Percentiles rank a stretch among this genome's conserved stretches.
Conservation (phyloP, 2,329 filamentous ascomycete genomes). For the Dryadomyces sulphureus region DNA sequence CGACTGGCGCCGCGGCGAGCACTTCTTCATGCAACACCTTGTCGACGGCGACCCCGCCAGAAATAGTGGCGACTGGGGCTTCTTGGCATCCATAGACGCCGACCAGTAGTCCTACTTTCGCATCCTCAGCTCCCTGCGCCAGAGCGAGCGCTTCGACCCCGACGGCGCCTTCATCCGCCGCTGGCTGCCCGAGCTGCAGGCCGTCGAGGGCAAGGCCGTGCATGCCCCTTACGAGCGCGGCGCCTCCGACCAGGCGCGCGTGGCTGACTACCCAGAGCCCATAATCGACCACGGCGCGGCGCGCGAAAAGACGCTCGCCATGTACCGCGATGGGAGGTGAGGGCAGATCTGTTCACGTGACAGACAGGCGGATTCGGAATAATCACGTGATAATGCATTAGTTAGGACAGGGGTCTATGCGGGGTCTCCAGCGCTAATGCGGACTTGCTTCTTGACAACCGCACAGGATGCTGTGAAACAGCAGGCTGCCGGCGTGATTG, state of each 20-base stretch:
- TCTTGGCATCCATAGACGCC: slow-evolving; percentile 23
- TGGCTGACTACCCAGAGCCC: neutral
- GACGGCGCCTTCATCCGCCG: slow-evolving; percentile 66
- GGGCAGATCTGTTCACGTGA: neutral
- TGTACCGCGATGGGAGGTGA: neutral
- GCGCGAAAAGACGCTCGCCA: neutral
- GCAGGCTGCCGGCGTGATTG: neutral
- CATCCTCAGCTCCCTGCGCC: slow-evolving; percentile 74
- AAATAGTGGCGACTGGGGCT: slow-evolving; percentile 54
- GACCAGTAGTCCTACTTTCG: slow-evolving; percentile 63
- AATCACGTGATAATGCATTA: neutral
- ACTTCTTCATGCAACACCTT: slow-evolving; percentile 68
- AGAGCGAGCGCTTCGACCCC: slow-evolving; percentile 75
- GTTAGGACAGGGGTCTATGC: neutral
- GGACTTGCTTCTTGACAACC: no score
- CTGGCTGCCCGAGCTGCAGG: slow-evolving; percentile 61
- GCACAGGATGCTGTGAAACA: neutral
- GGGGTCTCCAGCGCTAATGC: neutral
- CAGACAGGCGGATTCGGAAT: neutral
- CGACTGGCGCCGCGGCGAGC: slow-evolving; percentile 73
- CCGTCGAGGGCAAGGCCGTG: slow-evolving; percentile 36
- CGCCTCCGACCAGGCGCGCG: neutral
- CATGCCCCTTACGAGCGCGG: slow-evolving; percentile 68
- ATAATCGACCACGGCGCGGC: neutral
- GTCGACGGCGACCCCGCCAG: slow-evolving; percentile 69